Evolutionary conservation across 805 yeast species (phyloP), one percentile per base, ranked within the genome.

Genomic region (Kluyveromyces aestuarii): DNA sequence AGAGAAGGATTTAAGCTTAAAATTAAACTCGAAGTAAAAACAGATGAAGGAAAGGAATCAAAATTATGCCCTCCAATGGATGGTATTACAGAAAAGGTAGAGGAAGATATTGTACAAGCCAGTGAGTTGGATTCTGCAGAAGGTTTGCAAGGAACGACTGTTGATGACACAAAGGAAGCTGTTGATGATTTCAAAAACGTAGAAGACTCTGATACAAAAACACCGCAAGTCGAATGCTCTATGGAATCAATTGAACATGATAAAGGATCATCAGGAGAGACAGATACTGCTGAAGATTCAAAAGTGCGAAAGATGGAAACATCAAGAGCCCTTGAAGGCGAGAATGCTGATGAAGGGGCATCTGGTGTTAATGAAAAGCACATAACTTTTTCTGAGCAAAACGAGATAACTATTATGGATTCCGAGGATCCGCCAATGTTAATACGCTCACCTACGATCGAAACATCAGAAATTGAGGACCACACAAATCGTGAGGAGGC

Each of bases 381-480:
- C 42, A 62, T 61, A 5, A 49, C 59, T 1, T 61, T 61, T 45
- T 55, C 52, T 2, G 45, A 43, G 2, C 42, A 48, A 33, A 56
- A 57, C 4, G 53, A 54, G 27, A 47, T 59, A 16, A 48, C 50
- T 8, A 19, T 56, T 8, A 55, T 62, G 11, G 54, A 56, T 25
- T 40, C 50, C 5, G 27, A 48, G 3, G 48, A 42, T 25, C 47
- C 59, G 13, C 51, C 58, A 1, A 35, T 40, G 2, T 40, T 39
- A n/a, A 45, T 47, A 9, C 45, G 38, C 8, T 37, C 45, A 14
- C 25, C 46, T 8, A 44, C 10, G 11, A 49, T 44, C 30, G 45
- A 17, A 16, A 40, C 44, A 6, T 21, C 27, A 2, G 48, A 41
- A 38, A 18, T 8, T 45, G 37, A 27, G 14, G 18, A 39, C 5